Percentiles rank a stretch among this genome's conserved stretches.
phyloP scores from a whole-genome alignment of 495 filamentous ascomycete species.

The Penicillium verhagenii region DNA sequence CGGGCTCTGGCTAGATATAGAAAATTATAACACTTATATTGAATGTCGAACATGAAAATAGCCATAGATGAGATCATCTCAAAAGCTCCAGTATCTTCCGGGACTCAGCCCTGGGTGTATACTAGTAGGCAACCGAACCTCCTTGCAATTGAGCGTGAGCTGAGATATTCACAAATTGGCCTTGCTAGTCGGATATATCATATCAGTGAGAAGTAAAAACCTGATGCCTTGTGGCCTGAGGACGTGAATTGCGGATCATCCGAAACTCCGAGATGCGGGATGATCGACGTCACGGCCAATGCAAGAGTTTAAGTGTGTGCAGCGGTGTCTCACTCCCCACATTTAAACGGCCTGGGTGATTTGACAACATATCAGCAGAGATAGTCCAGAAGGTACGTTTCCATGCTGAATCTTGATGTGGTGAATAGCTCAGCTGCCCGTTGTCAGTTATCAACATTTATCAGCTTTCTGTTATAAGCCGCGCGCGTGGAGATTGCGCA shows the following conservation, averaged over 20 bases:
- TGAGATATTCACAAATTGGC: too few species aligned
- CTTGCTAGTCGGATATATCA: too few species aligned
- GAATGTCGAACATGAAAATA: too few species aligned
- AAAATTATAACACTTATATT: too few species aligned
- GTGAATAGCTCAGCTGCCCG: neutral
- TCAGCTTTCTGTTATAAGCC: neutral
- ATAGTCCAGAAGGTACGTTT: neutral
- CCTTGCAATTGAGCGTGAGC: too few species aligned
- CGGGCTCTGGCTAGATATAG: too few species aligned
- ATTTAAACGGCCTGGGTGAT: neutral
- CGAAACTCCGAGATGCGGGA: conserved; percentile 24
- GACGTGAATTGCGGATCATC: conserved; percentile 12
- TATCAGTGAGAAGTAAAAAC: neutral
- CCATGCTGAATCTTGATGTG: neutral
- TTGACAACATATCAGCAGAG: neutral
- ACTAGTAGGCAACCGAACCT: too few species aligned
- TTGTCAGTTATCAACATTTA: neutral
- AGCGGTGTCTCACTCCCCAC: conserved; percentile 9
- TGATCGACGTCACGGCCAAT: conserved; percentile 33
- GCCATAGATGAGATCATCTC: too few species aligned
- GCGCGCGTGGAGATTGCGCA: conserved; percentile 14
- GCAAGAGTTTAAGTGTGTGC: neutral
- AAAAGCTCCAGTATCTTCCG: too few species aligned
- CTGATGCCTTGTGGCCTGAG: conserved; percentile 22
- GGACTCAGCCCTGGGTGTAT: too few species aligned